Evolutionary conservation across 1,284 basidiomycete genomes (phyloP).

Genomic region (Rhodotorula sp.): DNA sequence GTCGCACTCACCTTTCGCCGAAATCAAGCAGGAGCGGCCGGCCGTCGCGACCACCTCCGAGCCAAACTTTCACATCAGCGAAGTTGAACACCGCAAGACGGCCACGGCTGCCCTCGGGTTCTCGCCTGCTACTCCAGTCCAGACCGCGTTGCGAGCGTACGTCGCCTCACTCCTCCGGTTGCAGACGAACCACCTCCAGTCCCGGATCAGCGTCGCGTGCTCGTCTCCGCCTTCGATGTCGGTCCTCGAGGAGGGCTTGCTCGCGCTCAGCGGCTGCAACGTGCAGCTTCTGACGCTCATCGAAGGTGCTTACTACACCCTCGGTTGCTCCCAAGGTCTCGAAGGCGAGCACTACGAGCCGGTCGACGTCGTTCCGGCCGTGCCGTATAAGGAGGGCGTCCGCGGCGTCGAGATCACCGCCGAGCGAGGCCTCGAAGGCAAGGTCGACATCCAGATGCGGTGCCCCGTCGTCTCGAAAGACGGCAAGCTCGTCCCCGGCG

Average conservation of each 20-base stretch:
- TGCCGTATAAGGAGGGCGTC: constrained; percentile 42
- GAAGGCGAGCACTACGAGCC: constrained; percentile 34
- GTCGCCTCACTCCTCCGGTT: constrained; percentile 36
- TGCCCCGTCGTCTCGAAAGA: constrained; percentile 31
- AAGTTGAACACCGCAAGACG: constrained; percentile 32
- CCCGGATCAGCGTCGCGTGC: constrained; percentile 41
- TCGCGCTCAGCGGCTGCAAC: constrained; percentile 42
- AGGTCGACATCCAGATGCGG: constrained; percentile 40
- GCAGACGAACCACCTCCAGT: constrained; percentile 36
- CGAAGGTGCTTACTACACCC: constrained; percentile 42
- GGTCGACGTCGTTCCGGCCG: constrained; percentile 36
- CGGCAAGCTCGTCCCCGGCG: constrained; percentile 28
- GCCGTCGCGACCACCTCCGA: constrained; percentile 17
- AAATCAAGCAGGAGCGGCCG: constrained; percentile 15
- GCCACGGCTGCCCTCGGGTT: constrained; percentile 34
- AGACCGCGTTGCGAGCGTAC: constrained; percentile 32
- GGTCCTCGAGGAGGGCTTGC: constrained; percentile 44
- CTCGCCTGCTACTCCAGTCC: constrained; percentile 22
- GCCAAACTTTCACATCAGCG: constrained; percentile 27
- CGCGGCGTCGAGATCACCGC: constrained; percentile 40
- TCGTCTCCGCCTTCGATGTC: constrained; percentile 42
- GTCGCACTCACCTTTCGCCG: constrained; percentile 39
- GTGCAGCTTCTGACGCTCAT: constrained; percentile 43
- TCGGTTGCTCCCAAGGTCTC: constrained; percentile 42
- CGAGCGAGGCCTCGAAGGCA: constrained; percentile 40